Evolutionary conservation across 2,329 filamentous ascomycete species (phyloP), one percentile per base, ranked within the genome.

Genomic region (Sordariomycetes sp.): DNA sequence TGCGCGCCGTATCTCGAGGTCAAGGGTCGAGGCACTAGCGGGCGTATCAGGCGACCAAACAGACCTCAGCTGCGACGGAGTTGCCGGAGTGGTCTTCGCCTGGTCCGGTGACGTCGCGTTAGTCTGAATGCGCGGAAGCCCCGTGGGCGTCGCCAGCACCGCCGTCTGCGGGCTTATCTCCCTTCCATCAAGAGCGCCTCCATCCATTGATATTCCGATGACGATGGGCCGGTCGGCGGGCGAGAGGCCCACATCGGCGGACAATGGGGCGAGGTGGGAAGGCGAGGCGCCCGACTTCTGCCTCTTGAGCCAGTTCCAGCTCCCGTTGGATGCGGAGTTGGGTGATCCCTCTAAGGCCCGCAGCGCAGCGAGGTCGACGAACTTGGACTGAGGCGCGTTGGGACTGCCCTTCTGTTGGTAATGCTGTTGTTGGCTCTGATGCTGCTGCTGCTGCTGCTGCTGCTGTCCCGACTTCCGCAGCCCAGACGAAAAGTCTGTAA

Each of bases 151-250:
- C 54, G 72, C 69, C 28, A 74, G 64, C 10, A 70, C 67, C 17
- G 74, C 72, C 2, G 74, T 80, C 51, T 77, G 73, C n/a, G 78
- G 78, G 58, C 75, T 79, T 65, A 78, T 70, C 32, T 62, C 60
- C 1, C 60, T 63, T 35, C 58, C 61, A 45, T 59, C 60, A 12
- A 64, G 60, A 63, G 39, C 25, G 22, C 79, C 76, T 15, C 81
- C 78, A 2, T 85, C 80, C 52, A 89, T 72, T 15, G 80, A 78
- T 55, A 90, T 82, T 13, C 86, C 86, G 61, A 89, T 90, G 50
- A 86, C 77, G 59, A 90, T 90, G 1, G 84, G 84, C n/a, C 82
- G 76, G 63, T 86, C 82, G 59, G 78, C 80, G 0, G 86, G 86
- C 15, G 86, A 88, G 3, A 88, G 73, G 60, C 82, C 81, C 12